Evolutionary conservation across 2,329 filamentous ascomycete species (phyloP).

Genomic region (Purpureocillium takamizusanense): DNA sequence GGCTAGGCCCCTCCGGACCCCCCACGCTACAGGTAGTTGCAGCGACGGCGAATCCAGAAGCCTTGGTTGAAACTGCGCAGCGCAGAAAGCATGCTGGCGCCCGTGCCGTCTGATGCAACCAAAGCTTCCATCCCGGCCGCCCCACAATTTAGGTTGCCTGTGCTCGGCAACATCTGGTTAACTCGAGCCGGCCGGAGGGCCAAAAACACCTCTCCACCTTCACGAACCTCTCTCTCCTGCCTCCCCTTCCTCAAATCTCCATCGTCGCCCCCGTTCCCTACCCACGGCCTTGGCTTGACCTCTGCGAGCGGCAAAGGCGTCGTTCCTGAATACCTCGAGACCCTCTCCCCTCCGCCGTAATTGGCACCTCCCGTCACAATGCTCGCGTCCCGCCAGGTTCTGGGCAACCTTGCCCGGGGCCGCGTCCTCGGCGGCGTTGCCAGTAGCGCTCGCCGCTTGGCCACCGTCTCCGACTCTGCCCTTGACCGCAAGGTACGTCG

Average conservation of each 20-base stretch:
- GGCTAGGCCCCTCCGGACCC: neutral
- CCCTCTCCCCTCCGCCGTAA: slow-evolving; percentile 20
- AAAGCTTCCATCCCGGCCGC: slow-evolving; percentile 1
- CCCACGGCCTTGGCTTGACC: slow-evolving; percentile 4
- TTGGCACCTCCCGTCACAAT: slow-evolving; percentile 36
- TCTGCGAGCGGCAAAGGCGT: slow-evolving; percentile 12
- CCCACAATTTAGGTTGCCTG: slow-evolving; percentile 4
- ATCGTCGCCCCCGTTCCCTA: slow-evolving; percentile 8
- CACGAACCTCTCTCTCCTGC: slow-evolving; percentile 6
- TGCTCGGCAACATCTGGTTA: slow-evolving; percentile 11
- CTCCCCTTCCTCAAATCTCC: slow-evolving; percentile 6
- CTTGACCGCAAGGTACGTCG: slow-evolving; percentile 75
- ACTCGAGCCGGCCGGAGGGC: slow-evolving; percentile 5
- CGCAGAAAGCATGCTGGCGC: neutral
- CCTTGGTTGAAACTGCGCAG: neutral
- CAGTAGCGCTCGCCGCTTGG: slow-evolving; percentile 63
- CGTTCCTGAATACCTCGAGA: slow-evolving; percentile 12
- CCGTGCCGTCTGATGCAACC: neutral
- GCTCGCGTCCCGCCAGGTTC: slow-evolving; percentile 63
- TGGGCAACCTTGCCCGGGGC: slow-evolving; percentile 55
- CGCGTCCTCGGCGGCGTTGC: slow-evolving; percentile 45
- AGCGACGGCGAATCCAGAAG: neutral
- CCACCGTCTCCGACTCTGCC: slow-evolving; percentile 75
- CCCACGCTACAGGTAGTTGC: neutral
- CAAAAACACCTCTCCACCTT: slow-evolving; percentile 17